A percentile compares a stretch with the other conserved stretches of the same genome.
These are phyloP conservation scores for Kwoniella europaea DNA, from an alignment of 768 basidiomycete species.

Conservation along the genomic window DNA sequence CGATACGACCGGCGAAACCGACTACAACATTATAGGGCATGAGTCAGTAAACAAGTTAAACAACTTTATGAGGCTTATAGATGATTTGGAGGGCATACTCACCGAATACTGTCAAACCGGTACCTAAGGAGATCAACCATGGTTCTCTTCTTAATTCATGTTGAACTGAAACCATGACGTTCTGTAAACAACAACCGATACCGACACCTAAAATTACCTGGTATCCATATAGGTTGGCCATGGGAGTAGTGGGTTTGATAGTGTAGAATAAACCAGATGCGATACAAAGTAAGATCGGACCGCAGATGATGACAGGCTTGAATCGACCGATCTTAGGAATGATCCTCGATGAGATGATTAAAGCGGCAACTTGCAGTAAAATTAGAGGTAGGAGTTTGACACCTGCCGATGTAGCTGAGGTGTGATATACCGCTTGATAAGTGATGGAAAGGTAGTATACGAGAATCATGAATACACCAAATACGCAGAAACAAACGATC, in stretches of 20 bases:
- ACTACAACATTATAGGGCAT: constrained; percentile 19
- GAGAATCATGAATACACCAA: constrained; percentile 53
- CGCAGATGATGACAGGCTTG: constrained; percentile 58
- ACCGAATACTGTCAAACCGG: constrained; percentile 58
- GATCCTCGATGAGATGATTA: constrained; percentile 52
- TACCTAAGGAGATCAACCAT: constrained; percentile 57
- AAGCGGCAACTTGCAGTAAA: constrained; percentile 49
- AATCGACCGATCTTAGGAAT: constrained; percentile 56
- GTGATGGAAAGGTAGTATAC: constrained; percentile 54
- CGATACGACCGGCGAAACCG: constrained; percentile 55
- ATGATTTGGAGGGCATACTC: constrained; percentile 27
- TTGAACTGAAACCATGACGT: constrained; percentile 60
- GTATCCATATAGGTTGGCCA: constrained; percentile 56
- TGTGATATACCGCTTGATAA: constrained; percentile 56
- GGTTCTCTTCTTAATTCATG: constrained; percentile 56
- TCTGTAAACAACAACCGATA: constrained; percentile 58
- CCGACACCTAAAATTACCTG: constrained; percentile 60
- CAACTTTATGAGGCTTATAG: constrained; percentile 1
- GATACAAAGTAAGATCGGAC: constrained; percentile 56
- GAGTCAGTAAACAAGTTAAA: not conserved
- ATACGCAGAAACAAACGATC: constrained; percentile 53
- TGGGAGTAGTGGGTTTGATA: constrained; percentile 44
- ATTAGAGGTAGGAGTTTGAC: constrained; percentile 58
- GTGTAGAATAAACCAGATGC: constrained; percentile 60
- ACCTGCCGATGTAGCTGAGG: constrained; percentile 54